Evolutionary conservation across 2,329 filamentous ascomycete genomes (phyloP).

Genomic region (Malbranchea cinnamomea): DNA sequence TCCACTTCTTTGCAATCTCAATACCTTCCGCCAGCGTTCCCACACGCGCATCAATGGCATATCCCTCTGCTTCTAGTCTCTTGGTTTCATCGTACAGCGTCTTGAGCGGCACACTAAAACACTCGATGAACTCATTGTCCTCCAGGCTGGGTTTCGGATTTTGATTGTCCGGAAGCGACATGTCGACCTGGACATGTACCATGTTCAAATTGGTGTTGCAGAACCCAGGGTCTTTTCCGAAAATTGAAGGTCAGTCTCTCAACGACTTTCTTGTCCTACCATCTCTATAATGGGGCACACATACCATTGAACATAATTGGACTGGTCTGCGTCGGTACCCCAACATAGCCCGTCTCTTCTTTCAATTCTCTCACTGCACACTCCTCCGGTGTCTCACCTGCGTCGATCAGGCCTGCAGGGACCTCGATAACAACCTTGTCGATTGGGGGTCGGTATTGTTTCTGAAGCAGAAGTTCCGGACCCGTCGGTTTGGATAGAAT

Average conservation of each 20-base stretch:
- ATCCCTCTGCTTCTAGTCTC: slow-evolving; percentile 53
- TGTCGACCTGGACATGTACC: slow-evolving; percentile 60
- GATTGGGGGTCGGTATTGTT: slow-evolving; percentile 46
- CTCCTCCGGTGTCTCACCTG: slow-evolving; percentile 39
- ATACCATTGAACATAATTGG: slow-evolving; percentile 32
- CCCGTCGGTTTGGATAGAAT: slow-evolving; percentile 40
- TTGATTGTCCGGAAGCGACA: slow-evolving; percentile 53
- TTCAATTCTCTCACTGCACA: slow-evolving; percentile 44
- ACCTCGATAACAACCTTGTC: slow-evolving; percentile 45
- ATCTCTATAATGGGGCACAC: slow-evolving; percentile 8
- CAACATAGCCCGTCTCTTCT: slow-evolving; percentile 50
- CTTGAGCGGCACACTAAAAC: slow-evolving; percentile 52
- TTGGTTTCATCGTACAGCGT: slow-evolving; percentile 53
- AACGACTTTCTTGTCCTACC: not conserved
- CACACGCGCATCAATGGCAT: slow-evolving; percentile 64
- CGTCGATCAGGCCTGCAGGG: slow-evolving; percentile 45
- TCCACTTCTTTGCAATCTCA: slow-evolving; percentile 47
- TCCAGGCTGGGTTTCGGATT: slow-evolving; percentile 55
- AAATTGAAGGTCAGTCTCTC: slow-evolving; percentile 1
- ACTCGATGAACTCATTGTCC: slow-evolving; percentile 71
- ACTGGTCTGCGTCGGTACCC: slow-evolving; percentile 27
- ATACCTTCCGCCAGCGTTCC: slow-evolving; percentile 67
- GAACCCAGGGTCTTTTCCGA: slow-evolving; percentile 30
- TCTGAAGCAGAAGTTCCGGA: slow-evolving; percentile 36
- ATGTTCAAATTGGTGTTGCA: slow-evolving; percentile 36